Base-by-base conservation (phyloP, 306 rosid species). In the Prosopis cineraria region DNA sequence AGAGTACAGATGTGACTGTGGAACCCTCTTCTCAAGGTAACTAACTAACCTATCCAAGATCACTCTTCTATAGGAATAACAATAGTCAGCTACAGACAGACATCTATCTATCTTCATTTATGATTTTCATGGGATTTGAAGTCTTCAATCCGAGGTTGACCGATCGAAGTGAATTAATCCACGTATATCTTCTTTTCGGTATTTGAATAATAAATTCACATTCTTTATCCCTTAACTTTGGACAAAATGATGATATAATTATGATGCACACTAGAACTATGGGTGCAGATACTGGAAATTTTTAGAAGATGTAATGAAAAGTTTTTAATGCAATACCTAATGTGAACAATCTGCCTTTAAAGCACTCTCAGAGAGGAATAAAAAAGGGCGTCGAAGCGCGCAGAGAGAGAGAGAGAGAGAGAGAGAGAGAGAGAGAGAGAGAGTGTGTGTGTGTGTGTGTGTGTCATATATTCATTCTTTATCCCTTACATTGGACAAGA, bases 21-120 rank as follows among this genome's bases (percentile, higher is more conserved):
- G 99, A 85, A 96, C 99, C 77, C 96, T 93, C 76, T 96, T 96
- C 98, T 96, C 98, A 80, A 96, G 99, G 99, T 94, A 93, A 83
- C 43, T 37, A 93, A 83, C 31, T 31, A 78, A 67, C 76, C 70
- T 55, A 64, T 2, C 14, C 22, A 27, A 53, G 25, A 75, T 47
- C 75, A 73, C 59, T 20, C 68, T 33, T 20, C 43, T 63, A n/a
- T n/a, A 41, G 41, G 75, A 48, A 41, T 34, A 29, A 33, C 25
- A 62, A 39, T 47, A 44, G 39, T 70, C 77, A 78, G 71, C 43
- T 1, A 78, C 45, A 60, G 68, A n/a, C 29, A 65, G 14, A 22
- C 31, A 55, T 55, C 62, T 55, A 55, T 55, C 70, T 64, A 36
- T n/a, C 70, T 67, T 44, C 69, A n/a, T 73, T 67, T 59, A 64